Conservation (phyloP, 768 basidiomycete genomes). For the Paxillus ammoniavirescens region DNA sequence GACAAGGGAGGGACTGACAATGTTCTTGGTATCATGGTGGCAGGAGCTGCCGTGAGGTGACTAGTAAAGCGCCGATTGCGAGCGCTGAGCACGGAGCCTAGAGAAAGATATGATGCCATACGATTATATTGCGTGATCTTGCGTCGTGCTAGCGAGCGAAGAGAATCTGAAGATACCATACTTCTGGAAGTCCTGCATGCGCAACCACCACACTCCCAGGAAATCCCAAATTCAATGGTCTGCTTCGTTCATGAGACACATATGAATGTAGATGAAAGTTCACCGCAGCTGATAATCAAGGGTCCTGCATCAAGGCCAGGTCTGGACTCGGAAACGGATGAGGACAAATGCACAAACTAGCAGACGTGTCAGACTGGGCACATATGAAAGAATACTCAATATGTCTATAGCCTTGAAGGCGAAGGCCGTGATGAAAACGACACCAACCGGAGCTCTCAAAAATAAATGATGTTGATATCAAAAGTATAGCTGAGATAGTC, state of each 20-base stretch:
- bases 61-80: too few species aligned
- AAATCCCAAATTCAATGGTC: background rate
- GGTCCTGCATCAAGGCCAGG: background rate
- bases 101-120: slow-evolving; percentile 13
- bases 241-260: too few species aligned
- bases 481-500: too few species aligned
- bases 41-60: background rate
- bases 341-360: background rate
- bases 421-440: background rate
- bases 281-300: background rate
- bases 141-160: slow-evolving; percentile 13
- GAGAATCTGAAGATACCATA: slow-evolving; percentile 5
- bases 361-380: slow-evolving; percentile 3
- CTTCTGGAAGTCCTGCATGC: background rate
- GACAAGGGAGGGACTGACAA: background rate
- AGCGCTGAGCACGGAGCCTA: background rate
- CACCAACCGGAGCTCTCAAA: too few species aligned
- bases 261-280: background rate
- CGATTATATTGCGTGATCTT: slow-evolving; percentile 33
- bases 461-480: too few species aligned
- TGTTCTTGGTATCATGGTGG: background rate
- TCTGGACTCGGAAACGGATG: background rate
- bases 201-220: too few species aligned
- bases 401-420: background rate
- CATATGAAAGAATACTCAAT: background rate